phyloP scores from a whole-genome alignment of 2,329 filamentous ascomycete species.

The Aureobasidium sp. region DNA sequence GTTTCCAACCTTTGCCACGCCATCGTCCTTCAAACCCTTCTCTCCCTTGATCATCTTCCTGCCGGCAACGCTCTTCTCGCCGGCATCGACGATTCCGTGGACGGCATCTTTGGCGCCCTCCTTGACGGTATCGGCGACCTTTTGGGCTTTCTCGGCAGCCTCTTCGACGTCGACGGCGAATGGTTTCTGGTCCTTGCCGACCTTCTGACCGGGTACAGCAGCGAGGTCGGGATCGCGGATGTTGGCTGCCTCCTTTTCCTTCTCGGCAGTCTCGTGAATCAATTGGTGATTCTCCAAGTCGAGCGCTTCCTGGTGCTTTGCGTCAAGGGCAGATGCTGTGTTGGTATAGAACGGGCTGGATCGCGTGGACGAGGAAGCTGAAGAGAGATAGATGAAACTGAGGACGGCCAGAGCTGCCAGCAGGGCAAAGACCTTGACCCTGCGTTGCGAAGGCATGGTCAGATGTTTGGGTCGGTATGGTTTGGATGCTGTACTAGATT shows the following conservation, averaged over 20 bases:
- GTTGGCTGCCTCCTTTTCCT: slow-evolving; percentile 15
- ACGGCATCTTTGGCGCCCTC: slow-evolving; percentile 12
- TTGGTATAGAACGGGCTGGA: slow-evolving; percentile 49
- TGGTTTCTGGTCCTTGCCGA: slow-evolving; percentile 55
- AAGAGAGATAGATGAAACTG: slow-evolving; percentile 63
- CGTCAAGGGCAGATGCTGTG: slow-evolving; percentile 46
- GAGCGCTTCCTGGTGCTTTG: slow-evolving; percentile 22
- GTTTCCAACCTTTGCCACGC: slow-evolving; percentile 39
- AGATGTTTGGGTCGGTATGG: neutral
- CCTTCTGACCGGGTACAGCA: slow-evolving; percentile 28
- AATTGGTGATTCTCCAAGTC: slow-evolving; percentile 10
- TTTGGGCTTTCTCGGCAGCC: slow-evolving; percentile 17
- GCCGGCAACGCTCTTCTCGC: slow-evolving; percentile 45
- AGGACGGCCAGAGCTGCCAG: slow-evolving; percentile 56
- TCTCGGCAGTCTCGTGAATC: slow-evolving; percentile 6
- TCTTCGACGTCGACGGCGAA: slow-evolving; percentile 53
- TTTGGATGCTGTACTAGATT: neutral
- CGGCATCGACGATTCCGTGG: slow-evolving; percentile 18
- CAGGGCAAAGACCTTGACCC: slow-evolving; percentile 30
- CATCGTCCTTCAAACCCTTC: slow-evolving; percentile 30
- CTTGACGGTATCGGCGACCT: slow-evolving; percentile 20
- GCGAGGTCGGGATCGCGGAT: slow-evolving; percentile 16
- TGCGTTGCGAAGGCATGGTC: slow-evolving; percentile 14
- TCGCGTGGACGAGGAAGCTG: slow-evolving; percentile 45
- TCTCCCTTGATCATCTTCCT: slow-evolving; percentile 42